phyloP scores from a whole-genome alignment of 2,329 filamentous ascomycete genomes.

The Didymella segeticola region DNA sequence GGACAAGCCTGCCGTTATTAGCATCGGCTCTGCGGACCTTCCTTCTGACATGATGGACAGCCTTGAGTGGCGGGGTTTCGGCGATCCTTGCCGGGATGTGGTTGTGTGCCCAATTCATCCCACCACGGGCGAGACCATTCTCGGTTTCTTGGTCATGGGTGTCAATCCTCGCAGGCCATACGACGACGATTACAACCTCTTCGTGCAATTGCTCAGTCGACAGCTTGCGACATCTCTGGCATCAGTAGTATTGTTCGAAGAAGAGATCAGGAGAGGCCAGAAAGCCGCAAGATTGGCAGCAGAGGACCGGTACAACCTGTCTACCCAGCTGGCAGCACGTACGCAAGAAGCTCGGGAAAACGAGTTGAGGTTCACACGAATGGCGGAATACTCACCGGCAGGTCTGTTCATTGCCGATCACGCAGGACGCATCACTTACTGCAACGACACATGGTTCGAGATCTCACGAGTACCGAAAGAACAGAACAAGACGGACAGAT shows the following conservation, averaged over 20 bases:
- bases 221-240: conserved; percentile 82
- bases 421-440: conserved; percentile 74
- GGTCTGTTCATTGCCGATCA: conserved; percentile 85
- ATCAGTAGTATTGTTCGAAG: conserved; percentile 82
- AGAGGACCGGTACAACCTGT: conserved; percentile 77
- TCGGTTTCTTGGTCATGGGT: conserved; percentile 81
- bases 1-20: conserved; percentile 70
- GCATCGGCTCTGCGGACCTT: conserved; percentile 70
- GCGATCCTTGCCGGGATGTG: conserved; percentile 71
- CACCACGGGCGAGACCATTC: conserved; percentile 73
- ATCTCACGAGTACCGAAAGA: conserved; percentile 72
- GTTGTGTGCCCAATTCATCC: conserved; percentile 82
- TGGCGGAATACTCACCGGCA: conserved; percentile 84
- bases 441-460: conserved; percentile 77
- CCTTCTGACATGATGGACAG: conserved; percentile 70
- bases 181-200: conserved; percentile 80
- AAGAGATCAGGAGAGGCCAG: conserved; percentile 78
- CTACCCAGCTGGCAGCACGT: conserved; percentile 72
- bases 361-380: conserved; percentile 80
- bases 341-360: conserved; percentile 65
- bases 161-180: conserved; percentile 80
- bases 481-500: conserved; percentile 65
- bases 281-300: conserved; percentile 76
- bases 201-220: conserved; percentile 75
- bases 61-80: conserved; percentile 73